Evolutionary conservation across 108 stramenopile species (phyloP), one percentile per base, ranked within the genome.

Genomic region (Skeletonema marinoi): DNA sequence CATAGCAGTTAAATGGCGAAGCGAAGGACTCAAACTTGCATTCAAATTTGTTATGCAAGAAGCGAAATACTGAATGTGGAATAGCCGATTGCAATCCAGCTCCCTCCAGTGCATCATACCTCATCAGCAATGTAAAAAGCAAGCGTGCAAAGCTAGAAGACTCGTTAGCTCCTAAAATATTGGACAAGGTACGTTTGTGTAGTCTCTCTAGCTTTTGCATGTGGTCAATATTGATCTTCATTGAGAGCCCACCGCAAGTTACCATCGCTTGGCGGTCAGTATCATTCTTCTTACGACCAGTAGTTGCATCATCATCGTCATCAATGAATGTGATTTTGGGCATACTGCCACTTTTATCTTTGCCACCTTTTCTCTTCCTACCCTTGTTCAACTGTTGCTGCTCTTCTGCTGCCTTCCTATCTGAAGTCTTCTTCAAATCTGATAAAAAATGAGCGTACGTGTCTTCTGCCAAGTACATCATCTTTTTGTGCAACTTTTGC

Each of bases 21-120:
- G 96, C 96, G 79, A 97, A 97, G 67, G 94, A 94, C 74, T 97
- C 96, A 78, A 90, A 89, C 21, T 42, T 65, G 51, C 87, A 90
- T 61, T 85, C 92, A 66, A 94, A 92, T 29, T 66, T 85, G 21
- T 77, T 21, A 56, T 85, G 62, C 38, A 97, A 68, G 1, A 88
- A 83, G 73, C 91, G 94, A 75, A 97, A 96, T 6, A 92, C 88
- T 11, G 81, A 63, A 17, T 85, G 90, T 12, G 81, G 86, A 11
- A 96, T 71, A 1, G 91, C 87, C 3, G 93, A 92, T 66, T 97
- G 96, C 70, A 97, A 78, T 8, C 96, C 96, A 2, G 93, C 94
- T 32, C 96, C 96, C 74, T 94, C 88, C 25, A 93, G 50, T 73
- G 88, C 87, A 71, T 93, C 93, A 56, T 93, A 93, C 58, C 93